Conservation (phyloP, 176 grass and related monocot species). For the Oryza nivara region DNA sequence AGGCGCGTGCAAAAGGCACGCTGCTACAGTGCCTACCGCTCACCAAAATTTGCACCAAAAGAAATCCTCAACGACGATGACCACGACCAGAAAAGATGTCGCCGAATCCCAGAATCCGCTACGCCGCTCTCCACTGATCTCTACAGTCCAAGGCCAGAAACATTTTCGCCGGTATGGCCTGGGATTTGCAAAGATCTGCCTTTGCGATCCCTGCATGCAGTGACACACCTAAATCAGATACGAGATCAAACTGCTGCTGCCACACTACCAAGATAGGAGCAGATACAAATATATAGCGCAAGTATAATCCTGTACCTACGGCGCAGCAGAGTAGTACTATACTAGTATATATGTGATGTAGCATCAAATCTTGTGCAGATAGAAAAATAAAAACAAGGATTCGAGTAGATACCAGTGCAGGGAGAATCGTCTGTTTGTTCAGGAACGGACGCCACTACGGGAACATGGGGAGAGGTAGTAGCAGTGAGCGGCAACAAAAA, state of each 20-base stretch:
- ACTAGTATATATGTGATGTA: background rate
- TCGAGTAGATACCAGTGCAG: conserved; percentile 17
- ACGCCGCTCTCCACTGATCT: background rate
- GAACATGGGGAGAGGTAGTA: background rate
- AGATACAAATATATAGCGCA: background rate
- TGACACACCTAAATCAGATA: background rate
- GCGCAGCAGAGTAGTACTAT: background rate
- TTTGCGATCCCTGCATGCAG: background rate
- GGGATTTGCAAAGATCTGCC: conserved; percentile 41
- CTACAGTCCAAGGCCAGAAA: background rate
- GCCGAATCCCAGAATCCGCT: conserved; percentile 13
- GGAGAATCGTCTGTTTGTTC: conserved; percentile 24
- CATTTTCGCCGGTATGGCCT: conserved; percentile 42
- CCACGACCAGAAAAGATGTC: background rate
- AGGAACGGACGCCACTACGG: background rate
- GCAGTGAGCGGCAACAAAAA: background rate
- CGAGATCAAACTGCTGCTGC: background rate
- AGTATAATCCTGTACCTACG: conserved; percentile 28
- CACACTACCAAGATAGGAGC: background rate
- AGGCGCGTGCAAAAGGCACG: background rate
- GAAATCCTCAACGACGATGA: background rate
- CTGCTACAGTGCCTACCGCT: background rate
- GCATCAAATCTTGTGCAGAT: conserved; percentile 30
- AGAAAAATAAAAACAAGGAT: conserved; percentile 16
- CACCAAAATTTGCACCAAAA: background rate